A percentile compares a stretch with the other conserved stretches of the same genome.
These are phyloP conservation scores for Tylopilus cervinicoccineus DNA, from an alignment of 768 basidiomycete species.

Conservation along the genomic window DNA sequence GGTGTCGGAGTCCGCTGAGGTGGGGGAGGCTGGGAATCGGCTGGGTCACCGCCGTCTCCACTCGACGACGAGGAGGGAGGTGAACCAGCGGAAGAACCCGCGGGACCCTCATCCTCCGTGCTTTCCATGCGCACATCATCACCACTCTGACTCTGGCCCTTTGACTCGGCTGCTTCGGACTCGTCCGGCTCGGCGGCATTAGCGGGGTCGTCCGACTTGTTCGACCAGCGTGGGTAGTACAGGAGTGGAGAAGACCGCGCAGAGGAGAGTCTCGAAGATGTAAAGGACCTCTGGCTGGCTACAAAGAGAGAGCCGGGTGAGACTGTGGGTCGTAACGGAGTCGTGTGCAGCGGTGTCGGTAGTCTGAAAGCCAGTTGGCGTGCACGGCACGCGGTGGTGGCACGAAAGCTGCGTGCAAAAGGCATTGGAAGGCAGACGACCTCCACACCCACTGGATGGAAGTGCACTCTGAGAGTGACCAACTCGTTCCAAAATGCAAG, in stretches of 20 bases:
- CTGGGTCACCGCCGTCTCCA: slow-evolving; percentile 35
- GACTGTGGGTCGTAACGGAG: slow-evolving; percentile 7
- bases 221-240: slow-evolving; percentile 37
- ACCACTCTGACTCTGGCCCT: slow-evolving; percentile 8
- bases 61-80: slow-evolving; percentile 39
- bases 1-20: slow-evolving; percentile 35
- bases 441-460: slow-evolving; percentile 21
- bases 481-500: slow-evolving; percentile 11
- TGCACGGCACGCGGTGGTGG: slow-evolving; percentile 7
- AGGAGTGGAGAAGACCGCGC: slow-evolving; percentile 32
- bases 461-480: no score
- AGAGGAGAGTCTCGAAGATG: slow-evolving; percentile 18
- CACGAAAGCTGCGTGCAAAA: slow-evolving; percentile 19
- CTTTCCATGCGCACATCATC: slow-evolving; percentile 21
- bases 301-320: slow-evolving; percentile 5
- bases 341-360: slow-evolving; percentile 9
- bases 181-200: slow-evolving; percentile 24
- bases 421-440: slow-evolving; percentile 21
- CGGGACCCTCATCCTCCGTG: slow-evolving; percentile 30
- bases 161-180: slow-evolving; percentile 24
- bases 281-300: slow-evolving; percentile 23
- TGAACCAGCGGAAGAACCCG: slow-evolving; percentile 31
- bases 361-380: slow-evolving; percentile 11
- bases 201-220: slow-evolving; percentile 25
- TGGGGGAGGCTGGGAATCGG: slow-evolving; percentile 38